Percentiles rank a stretch among this genome's conserved stretches.
phyloP scores from a whole-genome alignment of 352 stramenopile species.

The Phytophthora foliorum region DNA sequence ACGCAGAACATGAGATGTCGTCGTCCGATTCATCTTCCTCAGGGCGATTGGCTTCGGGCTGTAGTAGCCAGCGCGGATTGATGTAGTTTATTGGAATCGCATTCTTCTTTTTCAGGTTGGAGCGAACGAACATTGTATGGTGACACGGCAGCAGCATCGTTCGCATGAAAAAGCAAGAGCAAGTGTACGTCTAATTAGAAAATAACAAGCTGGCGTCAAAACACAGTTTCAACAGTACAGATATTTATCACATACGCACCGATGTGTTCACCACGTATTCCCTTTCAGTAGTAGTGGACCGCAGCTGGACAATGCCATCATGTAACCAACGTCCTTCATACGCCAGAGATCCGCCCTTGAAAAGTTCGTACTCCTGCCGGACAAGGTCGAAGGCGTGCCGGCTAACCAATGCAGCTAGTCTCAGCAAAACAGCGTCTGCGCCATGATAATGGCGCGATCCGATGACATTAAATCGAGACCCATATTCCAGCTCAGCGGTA shows the following conservation, averaged over 20 bases:
- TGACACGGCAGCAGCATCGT: too few species aligned
- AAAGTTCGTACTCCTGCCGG: constrained; percentile 2
- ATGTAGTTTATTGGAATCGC: constrained; percentile 14
- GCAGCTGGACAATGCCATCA: neutral
- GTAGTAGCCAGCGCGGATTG: constrained; percentile 1
- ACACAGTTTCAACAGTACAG: too few species aligned
- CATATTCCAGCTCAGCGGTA: constrained; percentile 7
- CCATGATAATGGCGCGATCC: constrained; percentile 9
- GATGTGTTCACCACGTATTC: too few species aligned
- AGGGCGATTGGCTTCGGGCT: neutral
- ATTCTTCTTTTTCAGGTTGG: neutral
- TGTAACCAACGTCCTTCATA: constrained; percentile 9
- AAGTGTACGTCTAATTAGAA: too few species aligned
- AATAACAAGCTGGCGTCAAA: too few species aligned
- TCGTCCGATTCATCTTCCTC: constrained; percentile 11
- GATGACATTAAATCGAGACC: constrained; percentile 1
- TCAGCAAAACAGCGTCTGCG: neutral
- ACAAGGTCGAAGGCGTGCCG: constrained; percentile 3
- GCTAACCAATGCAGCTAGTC: constrained; percentile 1
- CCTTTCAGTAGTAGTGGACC: too few species aligned
- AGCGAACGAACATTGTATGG: too few species aligned
- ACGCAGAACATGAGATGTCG: neutral
- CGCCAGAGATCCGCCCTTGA: neutral
- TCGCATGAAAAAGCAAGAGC: too few species aligned
- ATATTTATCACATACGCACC: too few species aligned